Evolutionary conservation across 2,329 filamentous ascomycete genomes (phyloP), one percentile per base, ranked within the genome.

Genomic region (Xylariaceae sp.): DNA sequence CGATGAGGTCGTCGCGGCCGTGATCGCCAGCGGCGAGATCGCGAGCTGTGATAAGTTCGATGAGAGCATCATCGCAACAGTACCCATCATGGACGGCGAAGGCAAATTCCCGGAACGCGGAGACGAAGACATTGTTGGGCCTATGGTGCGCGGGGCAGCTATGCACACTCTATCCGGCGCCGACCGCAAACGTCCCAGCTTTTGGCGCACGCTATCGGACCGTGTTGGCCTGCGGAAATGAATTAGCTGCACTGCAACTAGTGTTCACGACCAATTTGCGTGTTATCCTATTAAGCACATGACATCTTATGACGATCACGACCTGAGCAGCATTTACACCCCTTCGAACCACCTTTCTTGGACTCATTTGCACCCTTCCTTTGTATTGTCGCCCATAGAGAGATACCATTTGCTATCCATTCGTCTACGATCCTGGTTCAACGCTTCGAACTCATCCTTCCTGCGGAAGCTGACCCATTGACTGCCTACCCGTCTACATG

Each of bases 61-160:
- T 48, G 80, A 83, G 49, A 72, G 79, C 52, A 74, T 85, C 31
- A 77, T 86, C 40, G 82, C 81, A 53, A 82, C 82, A 51, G 83
- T 91, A 58, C 87, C 88, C 0, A 79, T 81, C 22, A 81, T 92
- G 60, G 84, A 89, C 66, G 77, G 86, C 65, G 80, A 88, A 56
- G 87, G 88, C 65, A 96, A 97, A 70, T 97, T 96, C 64, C 91
- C 91, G 19, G 84, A 87, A 61, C 82, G 93, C 31, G 91, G 91
- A 47, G 91, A 96, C 63, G 87, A 92, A 62, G 92, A 96, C 69
- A 95, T 97, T 66, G 90, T 97, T 42, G 92, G 92, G 1, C 92
- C 92, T 6, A 96, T 97, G 92, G 83, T 84, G 61, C 80, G 81
- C 12, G 79, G 82, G 59, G 73, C 75, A 38, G 71, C 75, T 56